These are phyloP conservation scores for Kondoa malvinella DNA, from an alignment of 768 basidiomycete genomes.

Conservation along the genomic window DNA sequence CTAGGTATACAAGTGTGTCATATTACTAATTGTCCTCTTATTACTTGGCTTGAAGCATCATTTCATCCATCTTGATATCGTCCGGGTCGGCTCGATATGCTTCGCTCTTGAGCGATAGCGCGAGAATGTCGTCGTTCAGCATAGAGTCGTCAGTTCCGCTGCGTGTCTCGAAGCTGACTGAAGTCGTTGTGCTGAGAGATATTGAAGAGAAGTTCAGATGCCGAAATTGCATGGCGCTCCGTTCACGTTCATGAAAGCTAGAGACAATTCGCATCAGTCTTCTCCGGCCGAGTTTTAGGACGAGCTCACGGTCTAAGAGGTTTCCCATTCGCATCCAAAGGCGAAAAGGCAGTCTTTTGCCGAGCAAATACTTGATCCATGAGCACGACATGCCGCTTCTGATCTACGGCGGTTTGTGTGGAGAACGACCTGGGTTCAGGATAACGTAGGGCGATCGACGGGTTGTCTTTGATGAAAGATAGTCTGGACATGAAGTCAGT, in stretches of 20 bases:
- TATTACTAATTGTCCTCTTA: background rate
- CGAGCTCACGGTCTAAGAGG: background rate
- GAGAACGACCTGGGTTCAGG: background rate
- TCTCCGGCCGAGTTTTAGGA: background rate
- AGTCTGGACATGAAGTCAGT: no score
- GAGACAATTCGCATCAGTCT: background rate
- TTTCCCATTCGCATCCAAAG: background rate
- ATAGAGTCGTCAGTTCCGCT: background rate
- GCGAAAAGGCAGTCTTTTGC: background rate
- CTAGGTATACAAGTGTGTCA: background rate
- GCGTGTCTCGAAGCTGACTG: background rate
- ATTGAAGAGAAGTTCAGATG: constrained; percentile 1
- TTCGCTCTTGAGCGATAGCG: background rate
- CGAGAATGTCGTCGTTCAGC: background rate
- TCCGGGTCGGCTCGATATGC: no score
- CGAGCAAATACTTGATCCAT: background rate
- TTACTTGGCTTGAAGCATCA: background rate
- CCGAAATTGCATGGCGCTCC: background rate
- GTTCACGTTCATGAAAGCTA: background rate
- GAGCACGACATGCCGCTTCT: background rate
- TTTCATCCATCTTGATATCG: background rate
- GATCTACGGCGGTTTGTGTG: background rate
- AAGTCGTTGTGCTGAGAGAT: background rate
- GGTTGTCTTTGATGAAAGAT: background rate
- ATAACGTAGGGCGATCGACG: background rate